Base-by-base conservation (phyloP, 371 early-diverging fungal species). In the Mortierella sp. region DNA sequence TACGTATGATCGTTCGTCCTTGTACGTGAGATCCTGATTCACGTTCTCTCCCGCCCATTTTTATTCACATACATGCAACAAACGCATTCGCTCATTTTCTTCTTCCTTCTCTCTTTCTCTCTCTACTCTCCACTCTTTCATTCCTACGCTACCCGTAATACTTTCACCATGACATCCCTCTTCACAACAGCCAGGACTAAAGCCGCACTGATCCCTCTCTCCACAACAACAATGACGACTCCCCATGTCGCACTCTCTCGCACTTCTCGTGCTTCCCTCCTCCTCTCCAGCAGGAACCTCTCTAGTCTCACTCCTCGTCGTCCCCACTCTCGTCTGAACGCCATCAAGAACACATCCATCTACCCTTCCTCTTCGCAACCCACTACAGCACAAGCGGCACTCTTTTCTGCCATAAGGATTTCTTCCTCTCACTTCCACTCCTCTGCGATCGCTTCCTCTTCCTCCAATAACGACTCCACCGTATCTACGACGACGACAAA, bases 391-490 rank as follows among this genome's bases (percentile, higher is more conserved):
- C 50, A 50, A 10, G 68, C 38, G 24, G 38, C 44, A 24, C 24
- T 68, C 24, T 38, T 68, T 9, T 68, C 68, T 19, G 42, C 42
- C 24, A 11, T 42, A 38, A 68, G 24, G 68, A 11, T 68, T 2
- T 1, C 28, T 14, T 60, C 63, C 47, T 77, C 80, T 9, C 31
- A n/a, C 48, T 76, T 81, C 72, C 79, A 81, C 63, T 68, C 78
- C 0, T 77, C 84, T 28, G 68, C 75, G 3, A 6, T 57, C 19
- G 26, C 44, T 6, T 34, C 42, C 21, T 58, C 65, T 9, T 10
- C 21, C 7, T n/a, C 57, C 14, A 34, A 24, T 9, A 48, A 31
- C 26, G 19, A 21, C 3, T 42, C 68, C 44, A 52, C 38, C 13
- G 11, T 31, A 31, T 74, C 24, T 47, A 47, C 9, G 55, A 79